Conservation (phyloP, 306 rosid species). For the Neltuma alba region DNA sequence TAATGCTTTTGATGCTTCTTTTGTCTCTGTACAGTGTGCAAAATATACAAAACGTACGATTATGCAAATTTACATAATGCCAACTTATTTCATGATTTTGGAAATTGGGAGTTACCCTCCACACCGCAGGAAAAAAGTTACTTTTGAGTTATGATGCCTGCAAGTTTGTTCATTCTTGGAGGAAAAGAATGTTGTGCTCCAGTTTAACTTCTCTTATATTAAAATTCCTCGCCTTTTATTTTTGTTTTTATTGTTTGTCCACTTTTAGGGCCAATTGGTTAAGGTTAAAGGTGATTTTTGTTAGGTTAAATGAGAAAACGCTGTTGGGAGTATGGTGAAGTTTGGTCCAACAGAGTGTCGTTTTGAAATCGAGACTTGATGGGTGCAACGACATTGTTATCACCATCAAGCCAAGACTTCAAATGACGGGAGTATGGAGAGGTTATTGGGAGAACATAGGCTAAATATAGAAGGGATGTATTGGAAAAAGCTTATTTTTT, state of each 20-base stretch:
- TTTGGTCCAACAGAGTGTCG: too few species aligned
- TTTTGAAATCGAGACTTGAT: too few species aligned
- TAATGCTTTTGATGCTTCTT: not conserved
- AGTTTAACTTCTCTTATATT: not conserved
- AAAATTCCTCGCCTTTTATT: not conserved
- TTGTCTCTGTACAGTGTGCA: not conserved
- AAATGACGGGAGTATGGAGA: not conserved
- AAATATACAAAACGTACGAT: not conserved
- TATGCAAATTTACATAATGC: not conserved
- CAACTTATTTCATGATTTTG: not conserved
- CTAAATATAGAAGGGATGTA: not conserved
- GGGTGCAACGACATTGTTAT: too few species aligned
- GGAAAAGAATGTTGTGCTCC: not conserved
- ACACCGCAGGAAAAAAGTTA: not conserved
- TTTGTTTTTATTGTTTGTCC: not conserved
- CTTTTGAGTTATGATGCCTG: not conserved
- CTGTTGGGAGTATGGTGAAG: too few species aligned
- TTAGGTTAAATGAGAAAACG: not conserved
- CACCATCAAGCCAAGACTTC: too few species aligned
- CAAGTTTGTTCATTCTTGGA: not conserved
- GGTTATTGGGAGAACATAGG: not conserved
- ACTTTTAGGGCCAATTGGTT: not conserved
- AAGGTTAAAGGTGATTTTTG: not conserved
- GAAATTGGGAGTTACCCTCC: not conserved
- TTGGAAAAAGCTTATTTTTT: not conserved